A percentile compares a stretch with the other conserved stretches of the same genome.
phyloP scores from a whole-genome alignment of 2,329 filamentous ascomycete genomes.

The Fusarium keratoplasticum region DNA sequence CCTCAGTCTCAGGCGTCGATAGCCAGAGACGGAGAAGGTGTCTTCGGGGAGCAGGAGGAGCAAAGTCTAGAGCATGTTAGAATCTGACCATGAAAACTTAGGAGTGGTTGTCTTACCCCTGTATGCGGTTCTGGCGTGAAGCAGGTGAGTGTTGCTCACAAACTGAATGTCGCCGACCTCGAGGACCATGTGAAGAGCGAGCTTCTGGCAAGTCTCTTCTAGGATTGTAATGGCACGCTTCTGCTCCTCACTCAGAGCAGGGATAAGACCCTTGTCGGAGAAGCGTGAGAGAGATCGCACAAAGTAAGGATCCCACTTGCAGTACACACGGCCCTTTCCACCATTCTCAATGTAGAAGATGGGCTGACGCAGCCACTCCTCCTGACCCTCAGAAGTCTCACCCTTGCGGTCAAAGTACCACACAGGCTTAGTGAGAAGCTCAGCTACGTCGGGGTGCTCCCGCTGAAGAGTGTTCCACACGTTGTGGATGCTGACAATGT shows the following conservation, averaged over 20 bases:
- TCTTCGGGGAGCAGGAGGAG: constrained; percentile 75
- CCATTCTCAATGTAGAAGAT: constrained; percentile 83
- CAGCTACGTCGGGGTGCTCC: constrained; percentile 82
- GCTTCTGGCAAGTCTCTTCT: constrained; percentile 78
- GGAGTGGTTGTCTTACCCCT: constrained; percentile 49
- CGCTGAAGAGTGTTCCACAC: constrained; percentile 84
- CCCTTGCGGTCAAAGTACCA: constrained; percentile 97
- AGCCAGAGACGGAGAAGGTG: constrained; percentile 90
- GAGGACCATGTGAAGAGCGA: constrained; percentile 86
- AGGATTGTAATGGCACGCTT: constrained; percentile 68
- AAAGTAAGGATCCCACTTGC: constrained; percentile 93
- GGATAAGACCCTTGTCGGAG: constrained; percentile 78
- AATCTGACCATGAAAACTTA: rapidly evolving
- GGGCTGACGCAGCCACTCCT: constrained; percentile 77
- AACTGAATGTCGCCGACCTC: constrained; percentile 93
- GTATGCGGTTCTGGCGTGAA: constrained; percentile 87
- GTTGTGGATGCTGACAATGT: constrained; percentile 81
- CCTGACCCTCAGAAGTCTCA: constrained; percentile 78
- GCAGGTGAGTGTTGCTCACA: constrained; percentile 80
- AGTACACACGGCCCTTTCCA: constrained; percentile 63
- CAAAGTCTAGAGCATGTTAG: constrained; percentile 55
- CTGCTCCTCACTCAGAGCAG: constrained; percentile 77
- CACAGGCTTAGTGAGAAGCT: constrained; percentile 78
- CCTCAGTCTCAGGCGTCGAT: constrained; percentile 82
- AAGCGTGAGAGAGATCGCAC: constrained; percentile 81